Percentiles rank a stretch among this genome's conserved stretches.
These are phyloP conservation scores for Yamagishiella unicocca DNA, from an alignment of 139 green algal species.

Conservation along the genomic window DNA sequence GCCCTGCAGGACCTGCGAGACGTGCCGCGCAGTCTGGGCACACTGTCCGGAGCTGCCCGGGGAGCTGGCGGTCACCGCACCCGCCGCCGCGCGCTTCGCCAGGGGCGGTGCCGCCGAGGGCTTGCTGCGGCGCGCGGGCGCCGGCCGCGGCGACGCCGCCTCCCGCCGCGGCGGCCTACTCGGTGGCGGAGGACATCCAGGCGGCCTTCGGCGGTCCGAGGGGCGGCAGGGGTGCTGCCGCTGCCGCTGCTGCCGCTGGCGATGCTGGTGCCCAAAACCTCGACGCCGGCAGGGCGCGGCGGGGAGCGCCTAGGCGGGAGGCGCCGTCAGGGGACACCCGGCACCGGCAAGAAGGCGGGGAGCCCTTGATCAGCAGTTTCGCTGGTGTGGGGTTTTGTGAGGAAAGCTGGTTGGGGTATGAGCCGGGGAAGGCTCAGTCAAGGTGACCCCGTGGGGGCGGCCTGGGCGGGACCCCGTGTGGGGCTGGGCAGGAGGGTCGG, in stretches of 20 bases:
- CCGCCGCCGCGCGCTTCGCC: not conserved
- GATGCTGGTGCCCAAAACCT: not conserved
- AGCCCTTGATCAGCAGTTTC: not conserved
- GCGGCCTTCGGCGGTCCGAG: no score
- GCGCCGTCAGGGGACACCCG: not conserved
- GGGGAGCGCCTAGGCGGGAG: not conserved
- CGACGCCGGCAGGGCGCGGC: no score
- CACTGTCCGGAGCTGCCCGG: no score
- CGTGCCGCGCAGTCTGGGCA: constrained; percentile 11
- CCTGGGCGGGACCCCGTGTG: no score
- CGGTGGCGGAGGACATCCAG: not conserved
- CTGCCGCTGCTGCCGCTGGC: no score
- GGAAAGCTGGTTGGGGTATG: no score
- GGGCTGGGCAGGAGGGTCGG: no score
- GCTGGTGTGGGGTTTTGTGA: no score
- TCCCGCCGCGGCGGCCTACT: not conserved
- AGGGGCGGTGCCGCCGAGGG: not conserved
- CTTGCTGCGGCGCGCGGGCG: not conserved
- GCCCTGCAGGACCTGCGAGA: constrained; percentile 19
- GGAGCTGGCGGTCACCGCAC: not conserved
- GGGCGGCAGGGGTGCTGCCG: no score
- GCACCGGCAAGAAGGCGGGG: not conserved
- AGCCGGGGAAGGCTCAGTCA: no score
- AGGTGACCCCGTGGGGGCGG: no score
- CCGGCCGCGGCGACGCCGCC: not conserved